Conservation (phyloP, 192 early-diverging fungal genomes). For the Chytriomyces sp. region DNA sequence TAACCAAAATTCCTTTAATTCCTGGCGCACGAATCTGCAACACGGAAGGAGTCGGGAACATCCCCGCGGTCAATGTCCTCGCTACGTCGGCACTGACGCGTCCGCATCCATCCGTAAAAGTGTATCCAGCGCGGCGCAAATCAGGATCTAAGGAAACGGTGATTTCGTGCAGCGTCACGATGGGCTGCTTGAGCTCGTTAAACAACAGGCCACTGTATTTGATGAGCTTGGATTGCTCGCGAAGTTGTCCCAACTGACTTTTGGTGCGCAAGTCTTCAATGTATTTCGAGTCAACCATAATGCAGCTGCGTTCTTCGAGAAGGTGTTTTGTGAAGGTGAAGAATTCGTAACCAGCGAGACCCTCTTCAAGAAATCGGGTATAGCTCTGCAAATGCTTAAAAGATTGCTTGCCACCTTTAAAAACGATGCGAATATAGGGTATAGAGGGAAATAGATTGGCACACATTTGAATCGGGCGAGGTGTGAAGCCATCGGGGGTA, state of each 20-base stretch:
- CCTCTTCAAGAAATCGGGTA: not conserved
- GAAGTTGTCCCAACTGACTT: not conserved
- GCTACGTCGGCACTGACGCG: slow-evolving; percentile 17
- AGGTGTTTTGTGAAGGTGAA: not conserved
- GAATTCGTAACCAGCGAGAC: not conserved
- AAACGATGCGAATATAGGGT: not conserved
- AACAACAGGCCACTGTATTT: slow-evolving; percentile 34
- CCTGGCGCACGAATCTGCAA: slow-evolving; percentile 35
- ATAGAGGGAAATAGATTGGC: not conserved
- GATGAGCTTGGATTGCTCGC: not conserved
- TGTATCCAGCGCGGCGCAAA: slow-evolving; percentile 15
- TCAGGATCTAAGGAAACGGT: slow-evolving; percentile 6
- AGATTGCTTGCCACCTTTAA: not conserved
- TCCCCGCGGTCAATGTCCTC: not conserved
- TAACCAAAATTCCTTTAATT: slow-evolving; percentile 34
- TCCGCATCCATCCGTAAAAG: slow-evolving; percentile 39
- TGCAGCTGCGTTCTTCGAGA: not conserved
- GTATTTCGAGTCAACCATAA: not conserved
- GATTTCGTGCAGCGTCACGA: slow-evolving; percentile 9
- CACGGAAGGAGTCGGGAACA: slow-evolving; percentile 12
- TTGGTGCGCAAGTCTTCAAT: not conserved
- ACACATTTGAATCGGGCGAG: not conserved
- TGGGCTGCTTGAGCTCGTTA: slow-evolving; percentile 16
- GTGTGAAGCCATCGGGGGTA: not conserved
- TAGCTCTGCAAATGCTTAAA: not conserved